These are phyloP conservation scores for Ustilaginoidea virens DNA, from an alignment of 2,329 filamentous ascomycete species.

Conservation along the genomic window DNA sequence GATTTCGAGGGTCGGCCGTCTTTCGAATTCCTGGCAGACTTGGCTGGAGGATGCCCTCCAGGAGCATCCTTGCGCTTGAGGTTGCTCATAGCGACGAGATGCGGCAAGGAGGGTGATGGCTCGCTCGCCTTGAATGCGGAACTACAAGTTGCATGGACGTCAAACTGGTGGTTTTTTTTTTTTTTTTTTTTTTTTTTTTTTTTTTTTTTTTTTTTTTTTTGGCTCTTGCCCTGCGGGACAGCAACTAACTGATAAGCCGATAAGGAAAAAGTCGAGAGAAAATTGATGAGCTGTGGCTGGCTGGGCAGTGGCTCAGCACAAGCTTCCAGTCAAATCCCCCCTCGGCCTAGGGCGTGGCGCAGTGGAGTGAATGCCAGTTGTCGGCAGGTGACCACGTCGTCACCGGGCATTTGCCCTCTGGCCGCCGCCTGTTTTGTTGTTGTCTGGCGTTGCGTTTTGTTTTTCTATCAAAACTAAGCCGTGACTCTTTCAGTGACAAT, in stretches of 20 bases:
- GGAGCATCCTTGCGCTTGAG: slow-evolving; percentile 45
- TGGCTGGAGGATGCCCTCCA: slow-evolving; percentile 31
- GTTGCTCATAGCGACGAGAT: slow-evolving; percentile 30
- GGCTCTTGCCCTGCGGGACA: slow-evolving; percentile 10
- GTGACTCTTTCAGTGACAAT: no score
- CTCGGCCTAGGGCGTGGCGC: no score
- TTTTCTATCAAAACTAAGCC: no score
- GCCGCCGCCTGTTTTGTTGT: no score
- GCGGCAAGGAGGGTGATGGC: slow-evolving; percentile 1
- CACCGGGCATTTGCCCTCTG: no score
- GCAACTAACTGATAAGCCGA: slow-evolving; percentile 16
- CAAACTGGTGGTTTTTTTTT: slow-evolving; percentile 2
- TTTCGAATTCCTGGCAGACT: slow-evolving; percentile 30
- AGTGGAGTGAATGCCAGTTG: no score
- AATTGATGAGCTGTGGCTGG: no score
- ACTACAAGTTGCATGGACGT: slow-evolving; percentile 1
- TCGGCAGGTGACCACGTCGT: no score
- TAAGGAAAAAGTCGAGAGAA: slow-evolving; percentile 9
- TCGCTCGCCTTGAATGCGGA: neutral
- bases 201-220: slow-evolving; percentile 5
- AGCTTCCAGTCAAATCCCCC: no score
- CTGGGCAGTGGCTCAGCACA: no score
- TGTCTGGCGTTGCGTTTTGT: no score
- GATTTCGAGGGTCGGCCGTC: slow-evolving; percentile 33
- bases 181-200: slow-evolving; percentile 9